Conservation (phyloP, 192 early-diverging fungal species). For the Entrophospora sp. region DNA sequence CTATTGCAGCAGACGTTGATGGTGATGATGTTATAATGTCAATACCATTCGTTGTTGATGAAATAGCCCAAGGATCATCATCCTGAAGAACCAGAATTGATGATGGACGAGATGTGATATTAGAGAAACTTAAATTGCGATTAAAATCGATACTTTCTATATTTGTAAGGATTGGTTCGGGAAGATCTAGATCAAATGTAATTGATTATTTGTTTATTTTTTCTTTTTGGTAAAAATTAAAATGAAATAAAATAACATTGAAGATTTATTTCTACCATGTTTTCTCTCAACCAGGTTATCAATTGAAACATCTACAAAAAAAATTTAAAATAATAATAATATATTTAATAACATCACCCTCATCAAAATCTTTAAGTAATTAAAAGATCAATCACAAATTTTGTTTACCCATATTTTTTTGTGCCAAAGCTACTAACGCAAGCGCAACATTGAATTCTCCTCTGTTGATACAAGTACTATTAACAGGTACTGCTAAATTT, state of each 20-base stretch:
- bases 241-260: background rate
- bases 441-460: constrained; percentile 67
- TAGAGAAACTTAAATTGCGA: constrained; percentile 15
- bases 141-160: constrained; percentile 40
- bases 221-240: no score
- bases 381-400: background rate
- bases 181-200: constrained; percentile 38
- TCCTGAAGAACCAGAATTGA: constrained; percentile 24
- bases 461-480: constrained; percentile 37
- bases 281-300: constrained; percentile 55
- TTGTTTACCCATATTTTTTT: constrained; percentile 64
- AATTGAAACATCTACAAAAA: constrained; percentile 44
- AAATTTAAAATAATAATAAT: background rate
- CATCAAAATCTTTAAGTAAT: background rate
- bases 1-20: no score
- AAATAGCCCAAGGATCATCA: constrained; percentile 52
- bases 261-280: constrained; percentile 35
- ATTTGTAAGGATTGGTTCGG: constrained; percentile 48
- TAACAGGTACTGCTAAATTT: constrained; percentile 37
- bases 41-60: no score
- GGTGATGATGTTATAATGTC: no score
- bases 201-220: background rate
- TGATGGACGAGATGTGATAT: constrained; percentile 22
- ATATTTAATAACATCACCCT: background rate
- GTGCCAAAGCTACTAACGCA: constrained; percentile 61